Evolutionary conservation across 179 eudicot genomes (phyloP).

Genomic region (Spinacia oleracea): DNA sequence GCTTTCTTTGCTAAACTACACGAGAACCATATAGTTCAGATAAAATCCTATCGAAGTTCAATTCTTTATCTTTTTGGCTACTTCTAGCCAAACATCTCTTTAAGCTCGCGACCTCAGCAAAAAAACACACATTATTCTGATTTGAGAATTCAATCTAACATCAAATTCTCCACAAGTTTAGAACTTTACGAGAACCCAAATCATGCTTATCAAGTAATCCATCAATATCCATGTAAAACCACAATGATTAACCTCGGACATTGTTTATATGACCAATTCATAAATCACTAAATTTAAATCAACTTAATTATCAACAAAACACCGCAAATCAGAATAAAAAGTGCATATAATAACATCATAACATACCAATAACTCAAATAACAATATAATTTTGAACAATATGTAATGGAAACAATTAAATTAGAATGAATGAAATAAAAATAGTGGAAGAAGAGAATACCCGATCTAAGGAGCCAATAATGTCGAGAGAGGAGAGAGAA

Average conservation of each 20-base stretch:
- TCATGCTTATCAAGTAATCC: neutral
- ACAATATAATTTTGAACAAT: neutral
- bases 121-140: neutral
- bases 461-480: constrained; percentile 57
- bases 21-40: no score
- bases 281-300: neutral
- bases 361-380: no score
- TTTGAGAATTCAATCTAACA: neutral
- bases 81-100: neutral
- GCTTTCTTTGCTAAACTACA: no score
- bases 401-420: neutral
- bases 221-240: neutral
- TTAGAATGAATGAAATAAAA: neutral
- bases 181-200: neutral
- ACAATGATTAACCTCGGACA: no score
- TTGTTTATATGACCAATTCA: neutral
- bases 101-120: neutral
- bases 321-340: neutral
- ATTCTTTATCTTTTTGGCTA: no score
- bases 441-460: constrained; percentile 33
- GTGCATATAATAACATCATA: no score
- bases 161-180: neutral
- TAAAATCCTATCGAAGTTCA: no score
- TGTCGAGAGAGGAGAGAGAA: constrained; percentile 68
- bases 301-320: neutral